These are phyloP conservation scores for Rhododendron henanense DNA, from an alignment of 148 eudicot genomes.

Conservation along the genomic window DNA sequence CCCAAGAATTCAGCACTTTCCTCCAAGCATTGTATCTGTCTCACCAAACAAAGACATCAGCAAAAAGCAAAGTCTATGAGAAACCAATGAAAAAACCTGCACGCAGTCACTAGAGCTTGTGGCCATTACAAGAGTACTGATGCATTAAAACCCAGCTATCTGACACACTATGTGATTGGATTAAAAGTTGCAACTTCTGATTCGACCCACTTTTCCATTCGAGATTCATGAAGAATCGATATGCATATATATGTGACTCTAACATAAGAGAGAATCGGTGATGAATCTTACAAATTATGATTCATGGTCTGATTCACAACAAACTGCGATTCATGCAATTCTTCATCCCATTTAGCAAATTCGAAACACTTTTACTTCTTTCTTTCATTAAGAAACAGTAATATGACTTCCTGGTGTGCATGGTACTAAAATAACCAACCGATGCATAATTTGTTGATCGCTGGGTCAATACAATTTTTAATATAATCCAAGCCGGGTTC, in stretches of 20 bases:
- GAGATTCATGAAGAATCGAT: neutral
- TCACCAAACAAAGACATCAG: conserved; percentile 12
- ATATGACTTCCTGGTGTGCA: neutral
- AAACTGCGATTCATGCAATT: neutral
- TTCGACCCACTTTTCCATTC: neutral
- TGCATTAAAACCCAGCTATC: neutral
- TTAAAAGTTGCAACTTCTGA: neutral
- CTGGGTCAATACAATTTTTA: neutral
- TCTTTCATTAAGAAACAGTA: neutral
- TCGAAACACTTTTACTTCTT: neutral
- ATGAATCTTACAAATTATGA: neutral
- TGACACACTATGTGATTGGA: neutral
- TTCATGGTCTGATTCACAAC: neutral
- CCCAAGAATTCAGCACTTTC: conserved; percentile 89
- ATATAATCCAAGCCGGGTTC: neutral
- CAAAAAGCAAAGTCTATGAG: conserved; percentile 4
- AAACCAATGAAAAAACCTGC: neutral
- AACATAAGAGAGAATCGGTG: neutral
- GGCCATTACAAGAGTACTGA: neutral
- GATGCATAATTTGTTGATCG: neutral
- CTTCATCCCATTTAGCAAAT: neutral
- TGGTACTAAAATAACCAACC: neutral
- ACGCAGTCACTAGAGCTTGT: neutral
- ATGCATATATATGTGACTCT: neutral
- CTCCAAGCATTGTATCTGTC: conserved; percentile 85